Evolutionary conservation across 495 filamentous ascomycete species (phyloP).

Genomic region (Hypoxylon rickii): DNA sequence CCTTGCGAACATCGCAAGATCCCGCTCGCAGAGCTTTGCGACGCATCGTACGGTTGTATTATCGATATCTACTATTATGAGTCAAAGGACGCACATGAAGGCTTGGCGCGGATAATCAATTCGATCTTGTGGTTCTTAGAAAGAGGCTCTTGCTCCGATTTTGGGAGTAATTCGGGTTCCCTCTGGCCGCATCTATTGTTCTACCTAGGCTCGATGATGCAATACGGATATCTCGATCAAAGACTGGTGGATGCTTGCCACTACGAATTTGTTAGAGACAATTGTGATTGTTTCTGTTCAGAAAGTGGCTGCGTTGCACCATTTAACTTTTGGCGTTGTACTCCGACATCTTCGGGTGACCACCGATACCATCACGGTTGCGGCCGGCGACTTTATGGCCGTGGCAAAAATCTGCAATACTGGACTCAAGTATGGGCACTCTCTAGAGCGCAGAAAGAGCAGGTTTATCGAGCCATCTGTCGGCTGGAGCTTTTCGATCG

Average conservation of each 20-base stretch:
- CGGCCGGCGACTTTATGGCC: neutral
- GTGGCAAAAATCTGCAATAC: neutral
- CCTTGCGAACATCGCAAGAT: neutral
- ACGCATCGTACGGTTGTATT: no score
- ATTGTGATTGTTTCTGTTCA: constrained; percentile 4
- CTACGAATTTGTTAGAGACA: constrained; percentile 3
- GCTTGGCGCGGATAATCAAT: no score
- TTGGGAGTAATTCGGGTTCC: neutral
- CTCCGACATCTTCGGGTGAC: neutral
- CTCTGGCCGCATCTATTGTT: constrained; percentile 6
- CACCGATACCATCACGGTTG: neutral
- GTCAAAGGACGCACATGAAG: no score
- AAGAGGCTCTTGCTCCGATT: neutral
- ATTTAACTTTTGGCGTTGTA: neutral
- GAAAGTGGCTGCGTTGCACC: neutral
- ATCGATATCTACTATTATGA: no score
- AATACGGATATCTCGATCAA: neutral
- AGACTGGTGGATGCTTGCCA: neutral
- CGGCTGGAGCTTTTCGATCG: constrained; percentile 4
- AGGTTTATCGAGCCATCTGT: neutral
- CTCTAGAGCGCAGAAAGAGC: constrained; percentile 1
- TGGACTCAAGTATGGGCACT: neutral
- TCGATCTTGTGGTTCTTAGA: constrained; percentile 1
- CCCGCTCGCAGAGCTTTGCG: neutral
- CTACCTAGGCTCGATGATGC: neutral